Conservation (phyloP, 352 stramenopile genomes). For the Phytopythium mirpurense region DNA sequence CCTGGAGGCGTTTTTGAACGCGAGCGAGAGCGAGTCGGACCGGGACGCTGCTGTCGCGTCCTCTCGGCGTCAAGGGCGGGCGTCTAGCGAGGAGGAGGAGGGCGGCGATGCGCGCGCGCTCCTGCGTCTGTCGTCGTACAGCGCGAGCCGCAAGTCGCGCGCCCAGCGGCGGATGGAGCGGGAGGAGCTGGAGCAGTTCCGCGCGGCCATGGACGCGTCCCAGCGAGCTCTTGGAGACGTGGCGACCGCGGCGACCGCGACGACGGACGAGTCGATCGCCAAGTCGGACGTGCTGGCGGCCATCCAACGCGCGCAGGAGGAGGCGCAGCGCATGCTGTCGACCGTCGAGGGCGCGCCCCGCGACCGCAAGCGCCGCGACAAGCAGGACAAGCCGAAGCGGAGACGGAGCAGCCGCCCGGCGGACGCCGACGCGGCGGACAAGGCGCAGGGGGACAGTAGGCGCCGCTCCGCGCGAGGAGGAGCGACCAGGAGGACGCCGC, state of each 20-base stretch:
- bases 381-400: slow-evolving; percentile 13
- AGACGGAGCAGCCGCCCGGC: background rate
- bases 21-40: slow-evolving; percentile 55
- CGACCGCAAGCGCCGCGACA: slow-evolving; percentile 27
- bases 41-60: slow-evolving; percentile 4
- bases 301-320: slow-evolving; percentile 61
- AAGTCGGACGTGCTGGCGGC: slow-evolving; percentile 58
- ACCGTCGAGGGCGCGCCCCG: slow-evolving; percentile 4
- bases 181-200: slow-evolving; percentile 36
- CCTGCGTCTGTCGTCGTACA: slow-evolving; percentile 49
- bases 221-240: background rate
- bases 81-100: slow-evolving; percentile 33
- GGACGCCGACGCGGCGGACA: slow-evolving; percentile 1
- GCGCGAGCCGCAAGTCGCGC: slow-evolving; percentile 32
- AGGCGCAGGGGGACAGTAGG: background rate
- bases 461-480: slow-evolving; percentile 1
- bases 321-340: slow-evolving; percentile 57
- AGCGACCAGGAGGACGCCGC: slow-evolving; percentile 13
- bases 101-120: slow-evolving; percentile 18
- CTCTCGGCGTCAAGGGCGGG: background rate
- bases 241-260: background rate
- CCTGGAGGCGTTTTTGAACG: slow-evolving; percentile 60
- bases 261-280: slow-evolving; percentile 12
- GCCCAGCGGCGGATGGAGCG: slow-evolving; percentile 30
- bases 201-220: slow-evolving; percentile 18